A percentile compares a stretch with the other conserved stretches of the same genome.
Conservation (phyloP, 2,329 filamentous ascomycete species). For the Paraphaeosphaeria sporulosa region DNA sequence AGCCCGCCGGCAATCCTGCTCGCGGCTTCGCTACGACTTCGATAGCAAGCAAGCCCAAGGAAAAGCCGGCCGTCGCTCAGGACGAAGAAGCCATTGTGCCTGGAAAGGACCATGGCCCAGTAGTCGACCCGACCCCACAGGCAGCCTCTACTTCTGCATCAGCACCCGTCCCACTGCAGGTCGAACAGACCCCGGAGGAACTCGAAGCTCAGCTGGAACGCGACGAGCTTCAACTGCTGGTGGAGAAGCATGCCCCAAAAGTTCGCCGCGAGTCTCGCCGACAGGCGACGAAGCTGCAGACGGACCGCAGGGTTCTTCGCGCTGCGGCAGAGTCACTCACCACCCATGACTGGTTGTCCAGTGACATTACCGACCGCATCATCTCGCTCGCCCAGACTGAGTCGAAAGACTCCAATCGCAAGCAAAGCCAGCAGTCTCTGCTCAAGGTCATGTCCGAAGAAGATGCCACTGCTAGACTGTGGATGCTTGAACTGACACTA, state of each 20-base stretch:
- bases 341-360: slow-evolving; percentile 79
- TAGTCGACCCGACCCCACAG: slow-evolving; percentile 15
- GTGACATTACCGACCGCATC: slow-evolving; percentile 79
- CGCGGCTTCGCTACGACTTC: slow-evolving; percentile 95
- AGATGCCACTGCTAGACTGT: slow-evolving; percentile 79
- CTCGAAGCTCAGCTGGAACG: slow-evolving; percentile 89
- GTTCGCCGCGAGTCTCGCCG: slow-evolving; percentile 80
- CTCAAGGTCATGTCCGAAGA: slow-evolving; percentile 69
- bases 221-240: slow-evolving; percentile 84
- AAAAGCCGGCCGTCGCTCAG: slow-evolving; percentile 32
- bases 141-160: slow-evolving; percentile 17
- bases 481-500: slow-evolving; percentile 82
- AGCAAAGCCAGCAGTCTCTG: slow-evolving; percentile 46
- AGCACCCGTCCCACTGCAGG: slow-evolving; percentile 38
- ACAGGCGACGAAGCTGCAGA: slow-evolving; percentile 80
- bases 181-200: slow-evolving; percentile 77
- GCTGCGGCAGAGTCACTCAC: slow-evolving; percentile 77
- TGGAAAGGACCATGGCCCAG: slow-evolving; percentile 9
- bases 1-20: slow-evolving; percentile 84
- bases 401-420: slow-evolving; percentile 59
- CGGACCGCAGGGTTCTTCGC: slow-evolving; percentile 82
- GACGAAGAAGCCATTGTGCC: slow-evolving; percentile 21
- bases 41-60: slow-evolving; percentile 80
- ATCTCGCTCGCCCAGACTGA: slow-evolving; percentile 76
- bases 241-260: slow-evolving; percentile 84